Percentiles rank a stretch among this genome's conserved stretches.
phyloP scores from a whole-genome alignment of 441 rosid genomes.

The Erysimum pusillum region DNA sequence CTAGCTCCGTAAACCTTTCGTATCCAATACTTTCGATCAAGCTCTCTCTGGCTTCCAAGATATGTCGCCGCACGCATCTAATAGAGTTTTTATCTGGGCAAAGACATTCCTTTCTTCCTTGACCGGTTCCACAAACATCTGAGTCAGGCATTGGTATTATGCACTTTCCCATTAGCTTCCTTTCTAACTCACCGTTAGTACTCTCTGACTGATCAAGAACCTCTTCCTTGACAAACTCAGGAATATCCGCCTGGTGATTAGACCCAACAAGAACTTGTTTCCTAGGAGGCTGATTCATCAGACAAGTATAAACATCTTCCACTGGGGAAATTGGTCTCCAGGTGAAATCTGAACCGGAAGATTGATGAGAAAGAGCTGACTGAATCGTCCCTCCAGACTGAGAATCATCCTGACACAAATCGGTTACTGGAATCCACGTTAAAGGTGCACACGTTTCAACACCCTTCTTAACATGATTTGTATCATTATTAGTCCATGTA shows the following conservation, averaged over 20 bases:
- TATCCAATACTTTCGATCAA: slow-evolving; percentile 48
- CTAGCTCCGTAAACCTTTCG: slow-evolving; percentile 51
- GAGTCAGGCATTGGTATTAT: slow-evolving; percentile 53
- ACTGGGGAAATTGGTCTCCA: slow-evolving; percentile 47
- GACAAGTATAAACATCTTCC: slow-evolving; percentile 50
- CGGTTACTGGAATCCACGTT: slow-evolving; percentile 11
- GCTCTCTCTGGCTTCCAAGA: slow-evolving; percentile 58
- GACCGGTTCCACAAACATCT: slow-evolving; percentile 43
- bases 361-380: slow-evolving; percentile 49
- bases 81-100: slow-evolving; percentile 57
- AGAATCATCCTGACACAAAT: slow-evolving; percentile 53
- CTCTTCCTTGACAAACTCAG: slow-evolving; percentile 45
- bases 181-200: slow-evolving; percentile 50
- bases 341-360: slow-evolving; percentile 47
- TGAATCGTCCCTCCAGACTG: slow-evolving; percentile 35
- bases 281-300: slow-evolving; percentile 52
- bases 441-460: slow-evolving; percentile 38
- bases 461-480: slow-evolving; percentile 46
- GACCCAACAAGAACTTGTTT: slow-evolving; percentile 61
- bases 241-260: slow-evolving; percentile 63
- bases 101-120: slow-evolving; percentile 58
- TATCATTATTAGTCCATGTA: too few relatives aligned
- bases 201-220: slow-evolving; percentile 43
- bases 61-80: slow-evolving; percentile 60
- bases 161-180: slow-evolving; percentile 51